Base-by-base conservation (phyloP, 2,329 filamentous ascomycete genomes). In the Pseudopyricularia cyperi region DNA sequence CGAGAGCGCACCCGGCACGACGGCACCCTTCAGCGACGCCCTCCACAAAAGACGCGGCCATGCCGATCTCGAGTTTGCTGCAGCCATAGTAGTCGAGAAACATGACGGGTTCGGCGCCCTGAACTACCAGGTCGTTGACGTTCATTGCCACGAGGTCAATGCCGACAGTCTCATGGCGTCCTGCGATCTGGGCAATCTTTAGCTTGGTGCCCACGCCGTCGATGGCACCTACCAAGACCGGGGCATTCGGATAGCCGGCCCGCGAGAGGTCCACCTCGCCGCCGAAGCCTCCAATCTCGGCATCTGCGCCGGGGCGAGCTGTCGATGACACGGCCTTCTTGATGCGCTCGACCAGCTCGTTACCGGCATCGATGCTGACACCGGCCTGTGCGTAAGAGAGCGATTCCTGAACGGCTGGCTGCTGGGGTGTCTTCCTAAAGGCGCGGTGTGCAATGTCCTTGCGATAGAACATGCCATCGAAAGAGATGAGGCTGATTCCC, bases 121-220 rank as follows among this genome's bases (percentile, higher is more conserved):
- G 90, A 8, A 97, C 93, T 50, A 98, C 84, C 0, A 98, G 77
- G 63, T 98, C 93, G 67, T 98, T 98, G 64, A 97, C 93, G 67
- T 96, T 97, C 91, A 97, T 97, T 58, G 93, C 93, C 4, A 98
- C 93, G 34, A 98, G 79, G 65, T 98, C 93, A 60, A 98, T 89
- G 55, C 93, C 93, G 11, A 98, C 91, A 3, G 90, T 95, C 67
- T 91, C 83, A 69, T 96, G 93, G 70, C 94, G 89, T 60, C 82
- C 78, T 72, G 94, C 87, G 12, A 82, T 80, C 65, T 96, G 91
- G 0, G 93, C 93, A 62, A 98, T 88, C 76, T 94, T 94, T 60
- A 97, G 83, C 73, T 97, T 97, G 48, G 91, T 97, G 54, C 91
- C 93, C 35, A 97, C 89, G 51, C 93, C 93, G 64, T 98, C 93